Evolutionary conservation across 2,329 filamentous ascomycete genomes (phyloP), one percentile per base, ranked within the genome.

Genomic region (Thielaviopsis euricoi): DNA sequence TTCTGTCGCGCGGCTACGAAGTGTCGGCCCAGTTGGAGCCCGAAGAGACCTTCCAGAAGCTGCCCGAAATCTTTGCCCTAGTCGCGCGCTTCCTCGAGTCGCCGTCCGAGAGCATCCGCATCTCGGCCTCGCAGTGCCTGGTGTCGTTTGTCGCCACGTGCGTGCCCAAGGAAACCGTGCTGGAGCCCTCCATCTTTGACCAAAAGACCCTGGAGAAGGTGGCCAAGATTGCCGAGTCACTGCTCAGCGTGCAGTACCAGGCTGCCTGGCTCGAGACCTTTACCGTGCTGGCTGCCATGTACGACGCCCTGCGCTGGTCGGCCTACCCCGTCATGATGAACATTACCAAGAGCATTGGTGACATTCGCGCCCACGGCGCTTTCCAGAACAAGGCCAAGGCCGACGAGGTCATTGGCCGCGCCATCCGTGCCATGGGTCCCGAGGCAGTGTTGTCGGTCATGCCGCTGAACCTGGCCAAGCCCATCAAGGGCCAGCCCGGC

Each of bases 351-450:
- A 84, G 80, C 1, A 77, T 98, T 58, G 93, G 93, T 48, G 90
- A 95, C 62, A 78, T 98, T 57, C 85, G 93, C 60, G 82, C 85
- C 61, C 95, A 89, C 65, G 84, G 93, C 23, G 86, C 89, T 0
- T 98, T 98, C 71, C 78, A 85, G 59, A 89, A 89, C 56, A 98
- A 97, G 74, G 95, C 95, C 69, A 87, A 97, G 67, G 91, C 91
- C 1, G 93, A 98, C 65, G 82, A 86, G 58, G 86, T 98, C 10
- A 81, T 98, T 53, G 87, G 89, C 17, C 87, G 87, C 66, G 93
- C 91, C 5, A 83, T 97, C 62, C 81, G 83, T 62, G 89, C 89
- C 9, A 93, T 96, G 83, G 93, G 93, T 0, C 89, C 93, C 0
- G 86, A 89, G 63, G 82, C 83, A 3, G 86, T 96, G 0, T 78